These are phyloP conservation scores for Septoria petroselini DNA, from an alignment of 2,329 filamentous ascomycete species.

Conservation along the genomic window DNA sequence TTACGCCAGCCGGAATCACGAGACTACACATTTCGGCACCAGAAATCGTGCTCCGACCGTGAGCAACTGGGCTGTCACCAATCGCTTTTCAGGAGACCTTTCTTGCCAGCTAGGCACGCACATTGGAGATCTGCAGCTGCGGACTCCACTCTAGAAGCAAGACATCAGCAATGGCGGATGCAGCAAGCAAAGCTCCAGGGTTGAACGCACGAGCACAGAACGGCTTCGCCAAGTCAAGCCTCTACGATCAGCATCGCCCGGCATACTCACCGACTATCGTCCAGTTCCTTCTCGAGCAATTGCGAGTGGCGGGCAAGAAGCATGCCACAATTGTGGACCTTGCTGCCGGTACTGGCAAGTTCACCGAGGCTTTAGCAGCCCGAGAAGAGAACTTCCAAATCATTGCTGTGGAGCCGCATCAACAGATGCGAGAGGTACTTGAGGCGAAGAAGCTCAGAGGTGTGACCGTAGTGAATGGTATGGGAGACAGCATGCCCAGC, in stretches of 20 bases:
- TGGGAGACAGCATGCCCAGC: conserved; percentile 55
- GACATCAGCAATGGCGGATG: no score
- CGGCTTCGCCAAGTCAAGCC: conserved; percentile 62
- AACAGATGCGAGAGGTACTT: conserved; percentile 63
- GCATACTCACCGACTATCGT: conserved; percentile 62
- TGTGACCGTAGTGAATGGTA: conserved; percentile 57
- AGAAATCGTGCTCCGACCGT: neutral
- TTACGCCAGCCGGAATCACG: neutral
- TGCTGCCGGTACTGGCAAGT: conserved; percentile 67
- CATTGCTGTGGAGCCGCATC: conserved; percentile 62
- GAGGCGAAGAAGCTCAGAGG: conserved; percentile 55
- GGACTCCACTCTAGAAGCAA: no score
- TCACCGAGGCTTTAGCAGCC: conserved; percentile 61
- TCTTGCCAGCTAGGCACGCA: no score
- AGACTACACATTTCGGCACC: neutral
- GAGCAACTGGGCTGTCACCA: neutral
- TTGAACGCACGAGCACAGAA: conserved; percentile 37
- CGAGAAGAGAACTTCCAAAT: conserved; percentile 60
- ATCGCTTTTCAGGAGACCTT: neutral
- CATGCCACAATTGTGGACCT: conserved; percentile 60
- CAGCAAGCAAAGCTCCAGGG: neutral
- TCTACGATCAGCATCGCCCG: conserved; percentile 67
- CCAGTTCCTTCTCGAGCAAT: conserved; percentile 54
- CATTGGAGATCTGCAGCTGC: no score
- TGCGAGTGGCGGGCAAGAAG: conserved; percentile 49